Evolutionary conservation across 306 rosid species (phyloP).

Genomic region (Cyamopsis tetragonoloba): DNA sequence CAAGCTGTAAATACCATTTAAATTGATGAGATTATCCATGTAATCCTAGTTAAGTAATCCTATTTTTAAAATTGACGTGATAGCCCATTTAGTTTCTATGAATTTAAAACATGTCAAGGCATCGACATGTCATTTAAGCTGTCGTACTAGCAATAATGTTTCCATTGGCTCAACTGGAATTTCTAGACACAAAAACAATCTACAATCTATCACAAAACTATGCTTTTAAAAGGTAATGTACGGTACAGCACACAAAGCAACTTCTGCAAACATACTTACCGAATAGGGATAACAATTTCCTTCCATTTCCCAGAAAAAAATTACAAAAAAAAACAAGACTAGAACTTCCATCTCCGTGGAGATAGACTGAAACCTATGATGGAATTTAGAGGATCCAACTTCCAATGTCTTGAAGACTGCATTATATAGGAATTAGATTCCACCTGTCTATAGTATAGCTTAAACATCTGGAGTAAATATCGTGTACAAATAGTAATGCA

Average conservation of each 20-base stretch:
- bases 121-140: not conserved
- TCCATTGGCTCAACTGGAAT: slow-evolving; percentile 1
- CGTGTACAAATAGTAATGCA: not conserved
- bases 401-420: not conserved
- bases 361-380: not conserved
- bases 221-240: not conserved
- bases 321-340: not conserved
- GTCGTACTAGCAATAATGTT: not conserved
- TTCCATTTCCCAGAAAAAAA: not conserved
- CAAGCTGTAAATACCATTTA: not conserved
- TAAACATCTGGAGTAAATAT: not conserved
- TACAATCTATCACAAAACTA: not conserved
- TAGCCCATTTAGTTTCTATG: not conserved
- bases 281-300: not conserved
- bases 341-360: not conserved
- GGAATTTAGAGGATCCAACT: not conserved
- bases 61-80: slow-evolving; percentile 10
- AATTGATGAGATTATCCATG: slow-evolving; percentile 3
- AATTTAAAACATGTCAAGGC: slow-evolving; percentile 8
- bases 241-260: not conserved
- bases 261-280: not conserved
- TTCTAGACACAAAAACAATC: not conserved
- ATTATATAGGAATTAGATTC: not conserved
- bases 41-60: not conserved
- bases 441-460: not conserved